Evolutionary conservation across 2,329 filamentous ascomycete genomes (phyloP), one percentile per base, ranked within the genome.

Genomic region (Exophiala sp.): DNA sequence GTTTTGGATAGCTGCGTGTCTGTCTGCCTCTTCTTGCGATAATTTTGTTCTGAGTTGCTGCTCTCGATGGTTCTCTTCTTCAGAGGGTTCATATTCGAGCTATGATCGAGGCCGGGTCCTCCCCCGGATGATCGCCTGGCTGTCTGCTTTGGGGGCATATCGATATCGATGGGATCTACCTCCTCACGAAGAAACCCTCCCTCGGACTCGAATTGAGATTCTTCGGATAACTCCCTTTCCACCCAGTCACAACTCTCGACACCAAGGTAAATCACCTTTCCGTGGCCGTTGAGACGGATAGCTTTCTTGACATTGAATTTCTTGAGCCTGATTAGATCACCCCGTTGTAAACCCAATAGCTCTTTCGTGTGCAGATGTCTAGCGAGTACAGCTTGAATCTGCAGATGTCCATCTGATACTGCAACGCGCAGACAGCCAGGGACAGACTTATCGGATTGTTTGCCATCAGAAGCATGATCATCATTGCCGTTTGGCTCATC

Each of bases 331-430:
- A 68, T 12, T 3, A 65, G 36, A 12, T 62, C 59, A 2, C 65
- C 66, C 21, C 9, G 14, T 45, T 40, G 57, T 39, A 57, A 29
- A 2, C 45, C 39, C 45, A 52, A 16, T 3, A 55, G 32, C 32
- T 60, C 38, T 18, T 39, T 39, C 20, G 34, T 42, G 59, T 36
- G 43, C 53, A 55, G 58, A 52, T 11, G 60, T 18, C 38, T 58
- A 34, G 38, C 58, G 52, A 68, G 41, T 6, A 67, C 57, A 8
- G 65, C 65, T 50, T 67, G 65, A n/a, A 68, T 59, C 40, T 63
- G 57, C 12, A 65, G 54, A n/a, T 66, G 53, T 20, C 64, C 64
- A 58, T 68, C 66, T 8, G 62, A 63, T 7, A 67, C 47, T 14
- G 60, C 20, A 52, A 59, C 34, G 12, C 39, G 52, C 5, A 57